Conservation (phyloP, 768 basidiomycete species). For the Tricholomella constricta region DNA sequence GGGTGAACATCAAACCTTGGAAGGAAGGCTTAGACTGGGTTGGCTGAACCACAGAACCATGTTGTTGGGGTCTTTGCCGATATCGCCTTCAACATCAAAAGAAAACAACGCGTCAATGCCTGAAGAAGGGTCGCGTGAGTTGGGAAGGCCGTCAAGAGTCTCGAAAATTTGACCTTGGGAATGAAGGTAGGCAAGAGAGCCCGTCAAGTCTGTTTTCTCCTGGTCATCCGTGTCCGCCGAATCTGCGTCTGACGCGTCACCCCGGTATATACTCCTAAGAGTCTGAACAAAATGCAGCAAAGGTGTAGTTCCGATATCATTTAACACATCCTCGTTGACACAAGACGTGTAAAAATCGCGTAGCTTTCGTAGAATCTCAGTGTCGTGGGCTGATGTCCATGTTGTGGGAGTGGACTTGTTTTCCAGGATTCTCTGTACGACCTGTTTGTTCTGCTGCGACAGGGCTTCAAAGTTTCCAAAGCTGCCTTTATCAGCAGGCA, state of each 20-base stretch:
- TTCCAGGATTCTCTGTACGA: slow-evolving; percentile 75
- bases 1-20: slow-evolving; percentile 58
- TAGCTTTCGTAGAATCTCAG: slow-evolving; percentile 60
- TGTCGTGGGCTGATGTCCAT: slow-evolving; percentile 46
- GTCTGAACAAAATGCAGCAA: slow-evolving; percentile 66
- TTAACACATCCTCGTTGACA: slow-evolving; percentile 73
- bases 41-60: slow-evolving; percentile 90
- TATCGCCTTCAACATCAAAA: slow-evolving; percentile 88
- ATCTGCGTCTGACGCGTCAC: slow-evolving; percentile 38
- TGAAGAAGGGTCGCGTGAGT: slow-evolving; percentile 29
- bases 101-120: slow-evolving; percentile 77
- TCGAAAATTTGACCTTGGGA: slow-evolving; percentile 63
- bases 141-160: not conserved
- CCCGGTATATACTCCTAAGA: slow-evolving; percentile 60
- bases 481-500: slow-evolving; percentile 82
- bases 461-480: slow-evolving; percentile 75
- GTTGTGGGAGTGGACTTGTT: slow-evolving; percentile 37
- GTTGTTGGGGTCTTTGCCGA: slow-evolving; percentile 79
- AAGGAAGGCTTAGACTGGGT: slow-evolving; percentile 76
- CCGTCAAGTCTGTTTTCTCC: slow-evolving; percentile 65
- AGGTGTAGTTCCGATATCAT: slow-evolving; percentile 72
- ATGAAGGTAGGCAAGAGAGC: slow-evolving; percentile 83
- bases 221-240: slow-evolving; percentile 20
- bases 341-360: slow-evolving; percentile 80
- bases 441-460: slow-evolving; percentile 72